Conservation (phyloP, 1,139 yeast genomes). For the Suhomyces ambrosiae region DNA sequence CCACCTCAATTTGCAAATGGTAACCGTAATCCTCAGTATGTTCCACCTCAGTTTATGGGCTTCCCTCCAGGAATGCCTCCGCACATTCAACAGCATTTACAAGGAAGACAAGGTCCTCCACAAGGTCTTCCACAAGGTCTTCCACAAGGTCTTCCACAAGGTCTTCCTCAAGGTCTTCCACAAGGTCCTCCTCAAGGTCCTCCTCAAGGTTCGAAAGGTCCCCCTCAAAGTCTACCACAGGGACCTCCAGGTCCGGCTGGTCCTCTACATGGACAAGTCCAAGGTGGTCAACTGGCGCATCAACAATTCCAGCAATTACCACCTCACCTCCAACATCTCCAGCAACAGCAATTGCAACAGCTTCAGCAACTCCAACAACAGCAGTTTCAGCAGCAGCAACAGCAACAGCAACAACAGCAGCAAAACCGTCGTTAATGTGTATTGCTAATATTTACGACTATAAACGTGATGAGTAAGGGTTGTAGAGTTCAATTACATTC, state of each 20-base stretch:
- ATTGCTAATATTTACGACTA: background rate
- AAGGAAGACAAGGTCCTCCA: conserved; percentile 5
- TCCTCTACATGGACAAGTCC: too few species aligned
- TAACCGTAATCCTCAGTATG: conserved; percentile 22
- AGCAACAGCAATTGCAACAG: conserved; percentile 10
- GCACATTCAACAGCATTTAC: conserved; percentile 13
- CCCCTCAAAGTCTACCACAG: conserved; percentile 12
- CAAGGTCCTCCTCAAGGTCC: conserved; percentile 17
- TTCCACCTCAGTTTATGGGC: conserved; percentile 27
- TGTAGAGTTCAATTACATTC: background rate
- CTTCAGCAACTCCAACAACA: conserved; percentile 12
- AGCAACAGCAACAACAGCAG: conserved; percentile 14
- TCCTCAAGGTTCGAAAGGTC: conserved; percentile 11
- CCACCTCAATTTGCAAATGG: conserved; percentile 26
- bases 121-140: conserved; percentile 9
- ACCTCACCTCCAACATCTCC: conserved; percentile 14
- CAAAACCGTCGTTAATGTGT: conserved; percentile 3
- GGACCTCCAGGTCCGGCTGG: background rate
- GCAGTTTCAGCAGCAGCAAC: too few species aligned
- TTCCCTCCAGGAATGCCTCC: conserved; percentile 30
- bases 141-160: conserved; percentile 17
- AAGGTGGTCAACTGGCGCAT: too few species aligned
- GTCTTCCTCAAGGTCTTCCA: conserved; percentile 18
- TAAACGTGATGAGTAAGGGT: background rate
- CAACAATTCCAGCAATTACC: conserved; percentile 16